Percentiles rank a stretch among this genome's conserved stretches.
These are phyloP conservation scores for Venturia carpophila DNA, from an alignment of 2,329 filamentous ascomycete species.

Conservation along the genomic window DNA sequence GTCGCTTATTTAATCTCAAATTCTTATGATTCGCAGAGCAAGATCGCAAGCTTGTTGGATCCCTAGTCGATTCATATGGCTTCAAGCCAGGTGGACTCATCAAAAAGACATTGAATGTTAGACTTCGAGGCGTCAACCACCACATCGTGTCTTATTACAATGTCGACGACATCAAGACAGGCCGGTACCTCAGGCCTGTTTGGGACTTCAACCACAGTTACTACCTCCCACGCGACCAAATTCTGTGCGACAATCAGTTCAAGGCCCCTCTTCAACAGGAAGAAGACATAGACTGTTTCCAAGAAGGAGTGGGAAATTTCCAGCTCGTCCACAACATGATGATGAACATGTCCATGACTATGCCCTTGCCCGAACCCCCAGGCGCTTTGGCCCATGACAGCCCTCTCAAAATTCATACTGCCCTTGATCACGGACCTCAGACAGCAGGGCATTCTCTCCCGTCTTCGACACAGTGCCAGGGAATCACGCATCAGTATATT, in stretches of 20 bases:
- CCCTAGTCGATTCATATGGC: conserved; percentile 78
- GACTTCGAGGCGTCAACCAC: conserved; percentile 64
- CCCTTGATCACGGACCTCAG: too few relatives aligned
- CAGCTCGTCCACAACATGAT: neutral
- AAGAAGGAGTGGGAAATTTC: neutral
- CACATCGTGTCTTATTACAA: conserved; percentile 87
- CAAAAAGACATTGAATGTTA: conserved; percentile 88
- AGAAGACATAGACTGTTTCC: conserved; percentile 7
- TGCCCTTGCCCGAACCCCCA: neutral
- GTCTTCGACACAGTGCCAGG: too few relatives aligned
- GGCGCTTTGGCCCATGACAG: neutral
- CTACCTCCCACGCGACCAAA: neutral
- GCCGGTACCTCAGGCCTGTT: conserved; percentile 30
- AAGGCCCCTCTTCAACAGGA: conserved; percentile 3
- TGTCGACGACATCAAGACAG: conserved; percentile 60
- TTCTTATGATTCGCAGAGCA: conserved; percentile 29
- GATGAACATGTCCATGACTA: neutral
- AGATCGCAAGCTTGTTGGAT: conserved; percentile 64
- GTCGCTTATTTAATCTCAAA: neutral
- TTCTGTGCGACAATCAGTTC: neutral
- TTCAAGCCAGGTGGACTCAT: conserved; percentile 78
- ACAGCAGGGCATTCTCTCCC: too few relatives aligned
- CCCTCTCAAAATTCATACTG: neutral
- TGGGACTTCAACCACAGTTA: conserved; percentile 24
- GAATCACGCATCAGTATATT: neutral